Evolutionary conservation across 2,329 filamentous ascomycete genomes (phyloP), one percentile per base, ranked within the genome.

Genomic region (Plenodomus lindquistii): DNA sequence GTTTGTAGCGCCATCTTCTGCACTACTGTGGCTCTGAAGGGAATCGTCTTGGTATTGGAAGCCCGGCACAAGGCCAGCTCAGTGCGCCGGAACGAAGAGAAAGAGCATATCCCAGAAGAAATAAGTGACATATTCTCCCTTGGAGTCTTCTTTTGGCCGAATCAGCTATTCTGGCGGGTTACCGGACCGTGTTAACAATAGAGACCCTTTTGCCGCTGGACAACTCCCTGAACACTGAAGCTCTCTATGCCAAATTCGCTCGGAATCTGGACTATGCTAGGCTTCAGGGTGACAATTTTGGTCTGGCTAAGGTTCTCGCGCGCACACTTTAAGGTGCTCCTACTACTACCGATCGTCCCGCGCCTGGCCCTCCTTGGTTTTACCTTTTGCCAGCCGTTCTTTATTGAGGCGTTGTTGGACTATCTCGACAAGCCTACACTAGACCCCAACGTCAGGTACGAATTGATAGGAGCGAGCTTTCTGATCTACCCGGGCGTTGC

Each of bases 121-220:
- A 70, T 63, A 4, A 66, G 65, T 44, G 65, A 70, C 13, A 52
- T 74, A 4, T 67, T 68, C 40, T 61, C 53, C 24, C 63, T 67
- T 17, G 57, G 62, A 13, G 46, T 73, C 27, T 72, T 72, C 48
- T 67, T 56, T 55, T 75, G 72, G 72, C 44, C 73, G 10, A 73
- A 70, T 29, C 50, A 51, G 4, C 49, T 74, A 5, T 70, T 74
- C 39, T 49, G 13, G 11, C 47, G 10, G 71, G 72, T 0, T 72
- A 63, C 40, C 47, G 47, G 11, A 64, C 57, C 1, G 50, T 67
- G 18, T 43, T 74, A 3, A 56, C 46, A 2, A 52, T 66, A 10
- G 55, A 68, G n/a, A 59, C 66, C 47, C 55, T 74, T 10, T 69
- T 60, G 40, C 53, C 52, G 8, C 54, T 67, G 6, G 63, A 66